Percentiles rank a stretch among this genome's conserved stretches.
These are phyloP conservation scores for Albifimbria verrucaria DNA, from an alignment of 2,329 filamentous ascomycete species.

Conservation along the genomic window DNA sequence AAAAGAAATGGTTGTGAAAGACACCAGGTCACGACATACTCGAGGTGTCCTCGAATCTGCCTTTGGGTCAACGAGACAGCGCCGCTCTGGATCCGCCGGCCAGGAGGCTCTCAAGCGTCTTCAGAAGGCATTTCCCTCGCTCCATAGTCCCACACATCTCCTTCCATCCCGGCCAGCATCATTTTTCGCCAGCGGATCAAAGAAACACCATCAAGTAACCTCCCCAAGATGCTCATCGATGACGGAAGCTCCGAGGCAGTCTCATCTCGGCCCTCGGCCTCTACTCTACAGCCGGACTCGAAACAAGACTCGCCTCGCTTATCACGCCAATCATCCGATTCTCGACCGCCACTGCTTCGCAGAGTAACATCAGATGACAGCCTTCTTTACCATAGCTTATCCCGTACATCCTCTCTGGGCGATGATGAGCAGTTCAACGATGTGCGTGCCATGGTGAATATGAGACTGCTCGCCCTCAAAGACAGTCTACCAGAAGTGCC, in stretches of 20 bases:
- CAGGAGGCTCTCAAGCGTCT: constrained; percentile 56
- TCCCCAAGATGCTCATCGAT: constrained; percentile 4
- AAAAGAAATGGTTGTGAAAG: constrained; percentile 14
- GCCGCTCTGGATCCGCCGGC: constrained; percentile 52
- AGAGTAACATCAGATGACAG: constrained; percentile 62
- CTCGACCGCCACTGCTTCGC: constrained; percentile 23
- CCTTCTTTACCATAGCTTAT: constrained; percentile 70
- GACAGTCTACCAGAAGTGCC: constrained; percentile 81
- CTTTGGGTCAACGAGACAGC: constrained; percentile 43
- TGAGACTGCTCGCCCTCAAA: constrained; percentile 82
- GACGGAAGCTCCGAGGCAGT: neutral
- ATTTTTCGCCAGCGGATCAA: constrained; percentile 28
- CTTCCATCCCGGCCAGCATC: constrained; percentile 40
- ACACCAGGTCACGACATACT: constrained; percentile 18
- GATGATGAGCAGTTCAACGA: constrained; percentile 79
- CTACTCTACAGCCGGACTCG: neutral
- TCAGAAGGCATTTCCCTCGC: constrained; percentile 54
- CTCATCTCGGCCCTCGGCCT: neutral
- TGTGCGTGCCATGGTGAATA: constrained; percentile 82
- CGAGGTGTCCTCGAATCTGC: constrained; percentile 38
- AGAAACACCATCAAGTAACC: constrained; percentile 6
- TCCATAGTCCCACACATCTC: constrained; percentile 30
- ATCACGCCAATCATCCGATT: constrained; percentile 3
- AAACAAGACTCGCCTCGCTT: neutral
- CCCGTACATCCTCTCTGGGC: constrained; percentile 76